A percentile compares a stretch with the other conserved stretches of the same genome.
Conservation (phyloP, 495 filamentous ascomycete genomes). For the Cercophora sp. region DNA sequence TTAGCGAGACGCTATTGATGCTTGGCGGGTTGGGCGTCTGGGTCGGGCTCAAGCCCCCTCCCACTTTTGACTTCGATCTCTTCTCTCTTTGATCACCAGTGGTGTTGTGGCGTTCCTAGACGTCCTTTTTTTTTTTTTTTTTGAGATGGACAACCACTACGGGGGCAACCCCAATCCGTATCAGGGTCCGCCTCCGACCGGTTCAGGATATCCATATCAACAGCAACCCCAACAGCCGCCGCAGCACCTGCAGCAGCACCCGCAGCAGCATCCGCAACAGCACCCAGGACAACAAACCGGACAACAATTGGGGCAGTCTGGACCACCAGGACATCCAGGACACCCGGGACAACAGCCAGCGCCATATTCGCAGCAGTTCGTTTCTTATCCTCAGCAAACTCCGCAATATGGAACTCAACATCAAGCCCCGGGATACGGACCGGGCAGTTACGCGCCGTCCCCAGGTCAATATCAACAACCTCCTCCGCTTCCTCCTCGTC, state of each 20-base stretch:
- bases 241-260: not conserved
- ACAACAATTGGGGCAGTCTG: not conserved
- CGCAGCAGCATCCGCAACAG: not conserved
- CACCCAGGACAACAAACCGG: not conserved
- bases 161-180: slow-evolving; percentile 3
- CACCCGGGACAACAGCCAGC: not conserved
- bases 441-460: not conserved
- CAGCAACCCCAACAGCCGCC: not conserved
- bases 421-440: not conserved
- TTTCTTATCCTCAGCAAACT: not conserved
- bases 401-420: slow-evolving; percentile 2
- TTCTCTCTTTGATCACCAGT: too few species aligned
- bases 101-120: too few species aligned
- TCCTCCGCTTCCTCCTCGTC: not conserved
- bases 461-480: not conserved
- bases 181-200: too few species aligned
- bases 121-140: too few species aligned
- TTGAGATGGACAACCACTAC: not conserved
- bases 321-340: not conserved
- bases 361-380: not conserved
- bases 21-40: too few species aligned
- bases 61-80: too few species aligned
- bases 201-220: too few species aligned
- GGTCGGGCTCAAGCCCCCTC: too few species aligned
- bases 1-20: too few species aligned